Base-by-base conservation (phyloP, 306 rosid species). In the Calophaca sinica region DNA sequence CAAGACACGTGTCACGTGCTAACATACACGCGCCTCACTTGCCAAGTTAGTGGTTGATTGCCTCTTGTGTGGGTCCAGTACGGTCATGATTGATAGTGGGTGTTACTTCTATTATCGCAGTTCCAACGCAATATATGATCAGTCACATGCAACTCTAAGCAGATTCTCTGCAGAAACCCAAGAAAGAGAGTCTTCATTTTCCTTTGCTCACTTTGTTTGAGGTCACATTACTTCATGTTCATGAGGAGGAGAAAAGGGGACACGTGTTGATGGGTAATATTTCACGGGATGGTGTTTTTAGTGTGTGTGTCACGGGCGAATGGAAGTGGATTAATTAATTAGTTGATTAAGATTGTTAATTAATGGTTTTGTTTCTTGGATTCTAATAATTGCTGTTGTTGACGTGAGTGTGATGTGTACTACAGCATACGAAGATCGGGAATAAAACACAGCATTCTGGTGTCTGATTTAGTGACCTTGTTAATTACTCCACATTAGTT, bases 251-350 rank as follows among this genome's bases (percentile, higher is more conserved):
- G 50, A 64, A 6, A 58, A 60, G 10, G 36, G 42, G 42, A 49
- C 90, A 72, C 89, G 90, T 88, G 87, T 79, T 77, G 46, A 1
- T 9, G 48, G 31, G 20, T 75, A 75, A 77, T 35, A 69, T 72
- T 81, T 88, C 96, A 88, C 96, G 89, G 89, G 89, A 26, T 77
- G 53, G 28, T 60, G 86, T 83, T 50, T 75, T 5, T 76, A 29
- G 5, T 72, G 61, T 71, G 71, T 36, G 77, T 64, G 87, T 89
- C 93, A 89, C 90, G 92, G 96, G 85, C 50, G 66, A 63, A 32
- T 53, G 28, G 32, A 66, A n/a, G 38, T 0, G 53, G n/a, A 62
- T 70, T 74, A 33, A 33, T 0, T 2, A 42, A 66, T 62, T 46
- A 38, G n/a, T 55, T 76, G 9, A 80, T 67, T 69, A n/a, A 61